Base-by-base conservation (phyloP, 225 moss, liverwort and hornwort genomes). In the Asterella californica region DNA sequence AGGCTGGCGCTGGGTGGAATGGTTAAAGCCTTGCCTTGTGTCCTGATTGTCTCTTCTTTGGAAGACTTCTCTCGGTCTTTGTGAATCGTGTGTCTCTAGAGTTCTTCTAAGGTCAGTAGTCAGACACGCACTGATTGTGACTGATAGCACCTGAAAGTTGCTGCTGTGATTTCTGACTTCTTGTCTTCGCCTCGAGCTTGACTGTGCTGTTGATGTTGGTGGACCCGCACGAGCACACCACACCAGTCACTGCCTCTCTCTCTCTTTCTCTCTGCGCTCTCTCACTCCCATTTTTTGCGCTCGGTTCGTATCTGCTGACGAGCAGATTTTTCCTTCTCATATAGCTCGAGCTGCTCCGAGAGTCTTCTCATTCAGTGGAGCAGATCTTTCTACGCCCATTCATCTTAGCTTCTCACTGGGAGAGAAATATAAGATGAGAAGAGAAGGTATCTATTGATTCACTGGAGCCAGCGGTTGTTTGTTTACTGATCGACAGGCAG, bases 231-330 rank as follows among this genome's bases (percentile, higher is more conserved):
- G 33, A 52, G 52, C 74, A 74, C 32, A 53, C 17, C 29, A 74
- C 53, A 74, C 53, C 22, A 74, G 53, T 52, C 74, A 53, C 52
- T 30, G 50, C 52, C 74, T 74, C 52, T 42, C 42, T 42, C 42
- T 42, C 7, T 42, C 42, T 42, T 7, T 42, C n/a, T n/a, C n/a
- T n/a, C n/a, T n/a, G n/a, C n/a, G n/a, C n/a, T n/a, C n/a, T n/a
- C n/a, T n/a, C n/a, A n/a, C n/a, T n/a, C n/a, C 42, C 42, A 42
- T 42, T 7, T 42, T 42, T 42, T 42, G 42, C 52, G 53, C 30
- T 8, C 7, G 18, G 74, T 54, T 33, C 52, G 74, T 32, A 30
- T 74, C 74, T 74, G 30, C 32, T 33, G 15, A 29, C 0, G 14
- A 12, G 52, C 7, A 33, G 52, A 6, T 73, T 52, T 52, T 25